Evolutionary conservation across 1,284 basidiomycete species (phyloP).

Genomic region (Cystobasidium pallidum): DNA sequence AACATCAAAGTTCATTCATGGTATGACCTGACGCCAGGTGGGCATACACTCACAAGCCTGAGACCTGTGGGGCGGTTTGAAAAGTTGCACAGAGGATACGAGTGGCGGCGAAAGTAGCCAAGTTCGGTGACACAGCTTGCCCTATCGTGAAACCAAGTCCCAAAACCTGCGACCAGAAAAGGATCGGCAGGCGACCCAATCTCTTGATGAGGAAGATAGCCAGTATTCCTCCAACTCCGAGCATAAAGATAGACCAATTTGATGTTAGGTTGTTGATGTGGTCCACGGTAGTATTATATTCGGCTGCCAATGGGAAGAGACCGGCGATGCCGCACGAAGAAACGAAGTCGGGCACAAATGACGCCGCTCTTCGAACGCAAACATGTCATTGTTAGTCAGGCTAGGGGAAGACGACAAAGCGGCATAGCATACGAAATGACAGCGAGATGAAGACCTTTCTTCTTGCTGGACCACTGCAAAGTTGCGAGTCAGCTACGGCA

Average conservation of each 20-base stretch:
- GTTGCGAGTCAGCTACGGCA: not conserved
- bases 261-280: constrained; percentile 65
- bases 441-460: constrained; percentile 48
- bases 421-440: constrained; percentile 40
- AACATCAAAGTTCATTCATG: no score
- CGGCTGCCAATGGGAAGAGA: constrained; percentile 65
- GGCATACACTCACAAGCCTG: no score
- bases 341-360: constrained; percentile 52
- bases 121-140: constrained; percentile 63
- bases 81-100: constrained; percentile 72
- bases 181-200: constrained; percentile 65
- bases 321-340: constrained; percentile 51
- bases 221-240: constrained; percentile 67
- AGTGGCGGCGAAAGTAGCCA: constrained; percentile 64
- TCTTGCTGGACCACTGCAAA: constrained; percentile 35
- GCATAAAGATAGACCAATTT: constrained; percentile 68
- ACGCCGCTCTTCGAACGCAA: constrained; percentile 20
- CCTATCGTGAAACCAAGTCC: constrained; percentile 55
- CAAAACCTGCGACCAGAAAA: constrained; percentile 67
- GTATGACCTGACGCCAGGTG: no score
- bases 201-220: constrained; percentile 66
- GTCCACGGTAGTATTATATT: constrained; percentile 65
- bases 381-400: no score
- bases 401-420: no score
- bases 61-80: constrained; percentile 60